Percentiles rank a stretch among this genome's conserved stretches.
phyloP scores from a whole-genome alignment of 768 basidiomycete genomes.

The Serendipita indica region DNA sequence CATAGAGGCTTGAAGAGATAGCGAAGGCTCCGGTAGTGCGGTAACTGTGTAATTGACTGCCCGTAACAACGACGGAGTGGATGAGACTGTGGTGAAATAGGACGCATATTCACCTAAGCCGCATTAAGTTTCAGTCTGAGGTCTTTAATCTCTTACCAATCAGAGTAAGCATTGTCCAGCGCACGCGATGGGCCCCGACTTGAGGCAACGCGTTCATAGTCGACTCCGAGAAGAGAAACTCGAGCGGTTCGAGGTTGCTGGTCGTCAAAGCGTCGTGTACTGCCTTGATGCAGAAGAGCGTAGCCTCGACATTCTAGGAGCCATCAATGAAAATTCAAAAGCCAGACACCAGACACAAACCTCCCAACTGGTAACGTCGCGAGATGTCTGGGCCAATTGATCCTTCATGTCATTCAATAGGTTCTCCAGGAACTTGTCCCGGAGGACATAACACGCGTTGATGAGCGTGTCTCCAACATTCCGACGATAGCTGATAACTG shows the following conservation, averaged over 20 bases:
- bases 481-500: constrained; percentile 47
- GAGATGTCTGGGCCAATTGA: constrained; percentile 30
- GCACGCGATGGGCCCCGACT: constrained; percentile 44
- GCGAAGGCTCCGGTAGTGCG: constrained; percentile 47
- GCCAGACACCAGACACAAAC: constrained; percentile 27
- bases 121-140: background rate
- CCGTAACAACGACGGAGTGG: constrained; percentile 33
- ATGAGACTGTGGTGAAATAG: constrained; percentile 52
- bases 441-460: constrained; percentile 82
- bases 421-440: constrained; percentile 65
- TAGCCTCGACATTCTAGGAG: constrained; percentile 67
- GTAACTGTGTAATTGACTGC: constrained; percentile 55
- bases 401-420: constrained; percentile 48
- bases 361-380: constrained; percentile 54
- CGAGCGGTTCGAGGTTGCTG: background rate
- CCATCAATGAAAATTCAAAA: constrained; percentile 7
- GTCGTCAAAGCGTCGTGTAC: constrained; percentile 66
- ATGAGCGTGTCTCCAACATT: constrained; percentile 80
- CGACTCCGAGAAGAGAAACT: background rate
- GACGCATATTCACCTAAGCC: constrained; percentile 53
- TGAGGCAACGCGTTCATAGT: background rate
- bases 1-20: constrained; percentile 62
- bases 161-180: constrained; percentile 57
- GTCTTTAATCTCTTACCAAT: constrained; percentile 38
- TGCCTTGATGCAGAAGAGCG: constrained; percentile 71